Evolutionary conservation across 208 protist species (phyloP).

Genomic region (Crithidia brevicula): DNA sequence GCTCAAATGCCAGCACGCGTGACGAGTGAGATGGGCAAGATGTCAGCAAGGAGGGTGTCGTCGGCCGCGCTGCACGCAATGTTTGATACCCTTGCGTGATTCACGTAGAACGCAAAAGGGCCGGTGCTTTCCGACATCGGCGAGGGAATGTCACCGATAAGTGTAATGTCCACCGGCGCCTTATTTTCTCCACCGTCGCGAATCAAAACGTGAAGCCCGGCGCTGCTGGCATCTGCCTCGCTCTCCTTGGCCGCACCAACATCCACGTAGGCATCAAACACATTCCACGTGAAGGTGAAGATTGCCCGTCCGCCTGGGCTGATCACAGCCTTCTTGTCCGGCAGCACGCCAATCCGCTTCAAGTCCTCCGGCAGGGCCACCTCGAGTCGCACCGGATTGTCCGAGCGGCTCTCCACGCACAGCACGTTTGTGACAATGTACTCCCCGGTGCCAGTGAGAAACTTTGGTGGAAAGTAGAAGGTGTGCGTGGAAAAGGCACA

Average conservation of each 20-base stretch:
- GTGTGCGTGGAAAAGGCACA: constrained; percentile 48
- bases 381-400: constrained; percentile 42
- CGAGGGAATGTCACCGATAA: constrained; percentile 39
- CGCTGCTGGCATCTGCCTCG: constrained; percentile 7
- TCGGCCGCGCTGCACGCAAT: constrained; percentile 32
- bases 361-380: constrained; percentile 37
- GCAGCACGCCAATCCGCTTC: constrained; percentile 26
- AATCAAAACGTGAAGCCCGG: constrained; percentile 43
- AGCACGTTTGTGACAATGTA: constrained; percentile 77
- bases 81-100: constrained; percentile 61
- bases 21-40: constrained; percentile 31
- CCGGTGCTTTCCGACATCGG: constrained; percentile 18
- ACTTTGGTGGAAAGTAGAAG: constrained; percentile 59
- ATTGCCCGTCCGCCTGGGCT: constrained; percentile 28
- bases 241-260: constrained; percentile 20
- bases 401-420: constrained; percentile 52
- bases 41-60: constrained; percentile 21
- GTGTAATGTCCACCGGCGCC: constrained; percentile 41
- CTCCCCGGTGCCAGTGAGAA: constrained; percentile 47
- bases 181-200: constrained; percentile 38
- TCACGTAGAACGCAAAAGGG: constrained; percentile 61
- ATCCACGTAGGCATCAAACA: constrained; percentile 45
- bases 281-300: constrained; percentile 61
- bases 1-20: constrained; percentile 22
- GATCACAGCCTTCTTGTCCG: constrained; percentile 27